Evolutionary conservation across 2,329 filamentous ascomycete genomes (phyloP).

Genomic region (Fusarium sp.): DNA sequence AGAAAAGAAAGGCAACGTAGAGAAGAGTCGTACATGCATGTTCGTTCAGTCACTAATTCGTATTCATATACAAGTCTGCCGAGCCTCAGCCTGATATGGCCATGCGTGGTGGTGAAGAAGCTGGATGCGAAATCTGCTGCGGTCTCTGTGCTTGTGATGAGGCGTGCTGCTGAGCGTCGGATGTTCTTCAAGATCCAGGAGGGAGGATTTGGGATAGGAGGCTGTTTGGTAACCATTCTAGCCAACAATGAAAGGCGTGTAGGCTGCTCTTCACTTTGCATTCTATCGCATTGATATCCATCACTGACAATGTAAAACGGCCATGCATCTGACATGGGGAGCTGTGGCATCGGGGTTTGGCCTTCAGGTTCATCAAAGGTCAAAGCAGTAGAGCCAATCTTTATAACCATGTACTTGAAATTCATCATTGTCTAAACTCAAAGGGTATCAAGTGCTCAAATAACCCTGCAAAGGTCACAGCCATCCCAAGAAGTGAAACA

Average conservation of each 20-base stretch:
- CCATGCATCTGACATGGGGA: no score
- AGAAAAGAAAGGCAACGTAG: no score
- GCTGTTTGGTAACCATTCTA: no score
- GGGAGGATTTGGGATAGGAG: conserved; percentile 24
- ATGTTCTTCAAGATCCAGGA: not conserved
- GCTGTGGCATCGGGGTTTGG: no score
- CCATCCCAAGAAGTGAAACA: conserved; percentile 19
- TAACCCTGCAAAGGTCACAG: conserved; percentile 42
- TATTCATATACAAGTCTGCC: conserved; percentile 40
- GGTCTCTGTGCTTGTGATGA: conserved; percentile 57
- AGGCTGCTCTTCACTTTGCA: no score
- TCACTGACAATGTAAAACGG: no score
- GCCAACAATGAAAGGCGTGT: no score
- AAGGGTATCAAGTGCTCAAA: conserved; percentile 50
- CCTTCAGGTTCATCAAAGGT: no score
- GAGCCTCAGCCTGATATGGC: conserved; percentile 56
- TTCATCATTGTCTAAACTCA: conserved; percentile 37
- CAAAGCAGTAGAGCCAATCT: no score
- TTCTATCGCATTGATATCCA: no score
- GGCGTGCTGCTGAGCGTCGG: conserved; percentile 50
- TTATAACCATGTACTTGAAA: conserved; percentile 23
- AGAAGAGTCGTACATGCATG: no score
- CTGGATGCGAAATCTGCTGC: conserved; percentile 57
- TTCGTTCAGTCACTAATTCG: conserved; percentile 3
- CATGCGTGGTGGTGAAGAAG: conserved; percentile 57